A percentile compares a stretch with the other conserved stretches of the same genome.
Evolutionary conservation across 352 stramenopile genomes (phyloP).

Genomic region (Phytophthora cajani): DNA sequence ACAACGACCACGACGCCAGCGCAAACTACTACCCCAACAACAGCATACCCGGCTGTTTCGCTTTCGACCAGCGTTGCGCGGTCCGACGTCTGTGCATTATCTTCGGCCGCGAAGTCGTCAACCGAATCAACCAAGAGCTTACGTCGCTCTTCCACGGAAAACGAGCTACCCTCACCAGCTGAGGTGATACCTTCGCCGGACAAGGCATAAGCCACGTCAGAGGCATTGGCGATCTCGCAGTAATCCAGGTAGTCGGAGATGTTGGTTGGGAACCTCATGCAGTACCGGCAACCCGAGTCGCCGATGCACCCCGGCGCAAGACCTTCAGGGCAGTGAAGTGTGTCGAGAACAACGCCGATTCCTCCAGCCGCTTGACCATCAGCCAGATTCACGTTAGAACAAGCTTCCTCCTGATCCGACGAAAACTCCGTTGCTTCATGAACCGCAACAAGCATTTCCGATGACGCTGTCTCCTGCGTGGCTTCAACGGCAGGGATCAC

Average conservation of each 20-base stretch:
- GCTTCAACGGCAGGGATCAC: constrained; percentile 20
- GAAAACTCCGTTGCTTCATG: constrained; percentile 14
- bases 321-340: constrained; percentile 30
- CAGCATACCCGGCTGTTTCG: background rate
- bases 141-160: constrained; percentile 1
- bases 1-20: constrained; percentile 15
- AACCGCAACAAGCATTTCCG: constrained; percentile 11
- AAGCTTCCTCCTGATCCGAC: constrained; percentile 7
- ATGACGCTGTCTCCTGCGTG: constrained; percentile 2
- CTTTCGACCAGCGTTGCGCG: background rate
- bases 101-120: constrained; percentile 6
- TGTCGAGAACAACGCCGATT: constrained; percentile 38
- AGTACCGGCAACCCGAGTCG: constrained; percentile 35
- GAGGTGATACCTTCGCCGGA: constrained; percentile 9
- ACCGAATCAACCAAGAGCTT: background rate
- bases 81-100: background rate
- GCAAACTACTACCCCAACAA: constrained; percentile 12
- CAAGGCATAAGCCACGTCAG: constrained; percentile 17
- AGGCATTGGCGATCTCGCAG: constrained; percentile 27
- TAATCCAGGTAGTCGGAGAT: constrained; percentile 36
- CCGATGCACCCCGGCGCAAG: constrained; percentile 35
- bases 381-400: constrained; percentile 25
- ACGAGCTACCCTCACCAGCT: background rate
- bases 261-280: constrained; percentile 37
- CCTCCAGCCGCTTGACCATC: constrained; percentile 38